Conservation (phyloP, 225 moss, liverwort and hornwort genomes). For the Takakia lepidozioides region DNA sequence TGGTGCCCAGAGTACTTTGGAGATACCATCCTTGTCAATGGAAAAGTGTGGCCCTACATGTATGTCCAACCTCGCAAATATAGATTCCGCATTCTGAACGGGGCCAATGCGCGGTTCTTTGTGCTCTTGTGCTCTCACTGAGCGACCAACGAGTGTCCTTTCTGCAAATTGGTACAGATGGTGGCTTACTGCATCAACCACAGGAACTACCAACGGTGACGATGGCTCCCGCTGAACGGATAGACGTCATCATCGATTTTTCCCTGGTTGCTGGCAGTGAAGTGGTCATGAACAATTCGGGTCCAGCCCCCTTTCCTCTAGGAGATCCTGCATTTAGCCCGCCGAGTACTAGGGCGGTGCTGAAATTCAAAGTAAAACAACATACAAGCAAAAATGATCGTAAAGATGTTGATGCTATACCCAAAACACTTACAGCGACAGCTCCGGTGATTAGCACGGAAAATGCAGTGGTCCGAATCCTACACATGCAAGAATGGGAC, state of each 20-base stretch:
- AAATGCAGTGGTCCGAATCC: not conserved
- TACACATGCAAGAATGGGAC: not conserved
- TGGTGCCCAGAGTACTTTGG: conserved; percentile 49
- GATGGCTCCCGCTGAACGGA: conserved; percentile 21
- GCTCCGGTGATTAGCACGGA: not conserved
- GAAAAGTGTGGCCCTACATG: conserved; percentile 40
- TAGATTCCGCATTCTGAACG: conserved; percentile 22
- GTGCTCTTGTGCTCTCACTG: conserved; percentile 11
- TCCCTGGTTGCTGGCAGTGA: not conserved
- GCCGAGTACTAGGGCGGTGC: conserved; percentile 1
- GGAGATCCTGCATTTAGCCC: conserved; percentile 8
- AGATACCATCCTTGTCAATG: conserved; percentile 34
- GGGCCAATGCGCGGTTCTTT: conserved; percentile 23
- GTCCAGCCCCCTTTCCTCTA: conserved; percentile 13
- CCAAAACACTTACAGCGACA: not conserved
- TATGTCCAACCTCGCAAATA: conserved; percentile 28
- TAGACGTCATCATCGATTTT: conserved; percentile 28
- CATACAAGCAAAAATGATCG: too few relatives aligned
- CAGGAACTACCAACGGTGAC: conserved; percentile 2
- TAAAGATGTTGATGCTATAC: too few relatives aligned
- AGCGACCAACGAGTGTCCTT: conserved; percentile 9
- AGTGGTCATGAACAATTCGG: conserved; percentile 26
- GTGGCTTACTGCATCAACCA: conserved; percentile 15
- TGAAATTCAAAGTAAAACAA: conserved; percentile 8
- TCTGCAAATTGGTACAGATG: conserved; percentile 32